phyloP scores from a whole-genome alignment of 306 rosid genomes.

The Quercus dentata region DNA sequence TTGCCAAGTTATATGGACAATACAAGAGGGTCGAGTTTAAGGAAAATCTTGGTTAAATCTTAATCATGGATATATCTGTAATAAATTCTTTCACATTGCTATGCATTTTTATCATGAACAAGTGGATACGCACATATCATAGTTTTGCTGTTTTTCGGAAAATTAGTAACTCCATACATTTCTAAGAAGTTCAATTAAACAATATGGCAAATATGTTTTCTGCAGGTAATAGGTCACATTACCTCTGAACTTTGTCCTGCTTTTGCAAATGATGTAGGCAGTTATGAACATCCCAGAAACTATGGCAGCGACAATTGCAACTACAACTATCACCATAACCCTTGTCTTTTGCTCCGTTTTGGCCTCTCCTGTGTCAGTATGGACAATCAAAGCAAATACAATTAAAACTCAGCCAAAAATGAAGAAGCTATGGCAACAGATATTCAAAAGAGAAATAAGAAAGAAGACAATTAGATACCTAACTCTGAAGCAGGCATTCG shows the following conservation, averaged over 20 bases:
- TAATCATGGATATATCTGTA: no score
- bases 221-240: background rate
- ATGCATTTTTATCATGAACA: no score
- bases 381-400: background rate
- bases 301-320: background rate
- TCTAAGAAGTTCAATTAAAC: background rate
- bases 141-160: no score
- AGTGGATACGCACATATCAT: no score
- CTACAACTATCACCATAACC: conserved; percentile 20
- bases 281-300: conserved; percentile 20
- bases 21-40: background rate
- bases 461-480: conserved; percentile 27
- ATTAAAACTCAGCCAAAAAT: background rate
- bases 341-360: conserved; percentile 10
- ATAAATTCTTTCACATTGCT: no score
- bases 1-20: background rate
- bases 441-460: background rate
- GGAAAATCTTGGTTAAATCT: no score
- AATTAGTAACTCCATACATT: background rate
- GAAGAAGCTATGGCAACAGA: background rate
- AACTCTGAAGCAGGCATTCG: conserved; percentile 58
- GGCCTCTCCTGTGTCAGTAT: background rate
- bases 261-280: conserved; percentile 21
- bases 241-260: conserved; percentile 22
- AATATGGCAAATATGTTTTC: background rate